Evolutionary conservation across 179 eudicot genomes (phyloP).

Genomic region (Beta corolliflora): DNA sequence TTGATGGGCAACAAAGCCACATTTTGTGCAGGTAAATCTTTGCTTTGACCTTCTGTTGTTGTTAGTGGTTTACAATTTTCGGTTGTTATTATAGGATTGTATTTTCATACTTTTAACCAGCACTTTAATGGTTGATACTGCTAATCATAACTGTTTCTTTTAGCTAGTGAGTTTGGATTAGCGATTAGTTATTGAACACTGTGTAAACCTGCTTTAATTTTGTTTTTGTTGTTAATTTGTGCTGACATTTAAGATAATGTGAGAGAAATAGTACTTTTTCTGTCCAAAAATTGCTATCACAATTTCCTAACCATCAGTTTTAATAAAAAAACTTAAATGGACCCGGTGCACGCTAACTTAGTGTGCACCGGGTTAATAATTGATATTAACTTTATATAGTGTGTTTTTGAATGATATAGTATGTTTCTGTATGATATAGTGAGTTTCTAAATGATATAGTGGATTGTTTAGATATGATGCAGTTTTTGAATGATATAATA

Average conservation of each 20-base stretch:
- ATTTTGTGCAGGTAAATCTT: conserved; percentile 73
- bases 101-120: not conserved
- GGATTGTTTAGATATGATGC: too few relatives aligned
- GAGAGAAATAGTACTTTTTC: not conserved
- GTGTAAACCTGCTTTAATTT: not conserved
- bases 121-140: not conserved
- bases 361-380: too few relatives aligned
- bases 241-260: not conserved
- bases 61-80: not conserved
- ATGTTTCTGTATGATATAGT: too few relatives aligned
- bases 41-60: not conserved
- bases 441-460: too few relatives aligned
- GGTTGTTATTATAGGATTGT: not conserved
- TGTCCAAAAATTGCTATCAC: not conserved
- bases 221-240: too few relatives aligned
- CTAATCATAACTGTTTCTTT: not conserved
- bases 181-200: not conserved
- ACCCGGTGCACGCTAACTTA: too few relatives aligned
- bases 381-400: too few relatives aligned
- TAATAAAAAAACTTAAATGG: too few relatives aligned
- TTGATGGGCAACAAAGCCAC: conserved; percentile 57
- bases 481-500: too few relatives aligned
- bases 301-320: not conserved
- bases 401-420: too few relatives aligned
- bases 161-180: not conserved